Evolutionary conservation across 2,329 filamentous ascomycete genomes (phyloP).

Genomic region (Exophiala dermatitidis): DNA sequence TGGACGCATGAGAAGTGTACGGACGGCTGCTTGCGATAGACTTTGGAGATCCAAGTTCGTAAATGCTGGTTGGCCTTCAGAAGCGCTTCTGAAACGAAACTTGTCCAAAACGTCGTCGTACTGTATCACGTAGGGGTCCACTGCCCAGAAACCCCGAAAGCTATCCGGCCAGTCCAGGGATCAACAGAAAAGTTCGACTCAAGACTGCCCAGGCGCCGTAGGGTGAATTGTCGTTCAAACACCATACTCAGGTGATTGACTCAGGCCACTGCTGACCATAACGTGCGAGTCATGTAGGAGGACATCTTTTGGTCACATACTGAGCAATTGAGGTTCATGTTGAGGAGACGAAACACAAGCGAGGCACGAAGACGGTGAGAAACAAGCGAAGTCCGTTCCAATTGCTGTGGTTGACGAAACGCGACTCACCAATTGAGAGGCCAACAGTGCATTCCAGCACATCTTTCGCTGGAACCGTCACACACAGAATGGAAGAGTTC

Average conservation of each 20-base stretch:
- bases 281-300: not conserved
- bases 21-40: constrained; percentile 4
- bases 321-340: constrained; percentile 11
- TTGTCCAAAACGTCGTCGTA: constrained; percentile 3
- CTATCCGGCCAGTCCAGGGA: not conserved
- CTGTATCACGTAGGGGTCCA: not conserved
- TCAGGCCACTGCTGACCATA: constrained; percentile 12
- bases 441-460: not conserved
- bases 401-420: not conserved
- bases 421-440: not conserved
- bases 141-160: not conserved
- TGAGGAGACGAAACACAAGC: not conserved
- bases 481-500: not conserved
- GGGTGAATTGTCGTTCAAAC: constrained; percentile 1
- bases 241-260: constrained; percentile 16
- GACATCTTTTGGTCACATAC: constrained; percentile 11
- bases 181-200: not conserved
- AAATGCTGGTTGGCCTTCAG: constrained; percentile 17
- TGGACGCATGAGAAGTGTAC: constrained; percentile 7
- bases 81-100: constrained; percentile 17
- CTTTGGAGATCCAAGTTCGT: not conserved
- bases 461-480: not conserved
- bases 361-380: not conserved
- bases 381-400: not conserved
- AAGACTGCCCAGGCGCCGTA: no score